Conservation (phyloP, 208 protist genomes). For the Naegleria lovaniensis region DNA sequence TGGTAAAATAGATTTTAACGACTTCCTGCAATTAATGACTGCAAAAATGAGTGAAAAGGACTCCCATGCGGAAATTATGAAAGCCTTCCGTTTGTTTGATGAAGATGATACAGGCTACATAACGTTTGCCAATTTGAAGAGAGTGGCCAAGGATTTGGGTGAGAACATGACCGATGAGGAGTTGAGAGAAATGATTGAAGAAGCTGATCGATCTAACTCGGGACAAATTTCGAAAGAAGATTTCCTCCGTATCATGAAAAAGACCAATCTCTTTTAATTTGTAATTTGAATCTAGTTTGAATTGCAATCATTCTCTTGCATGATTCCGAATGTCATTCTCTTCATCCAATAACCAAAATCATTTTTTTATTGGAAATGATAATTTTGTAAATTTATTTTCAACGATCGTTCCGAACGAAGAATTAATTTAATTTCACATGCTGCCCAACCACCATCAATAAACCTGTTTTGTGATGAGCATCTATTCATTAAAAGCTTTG, state of each 20-base stretch:
- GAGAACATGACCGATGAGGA: slow-evolving; percentile 76
- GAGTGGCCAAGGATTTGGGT: slow-evolving; percentile 63
- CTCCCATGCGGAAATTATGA: slow-evolving; percentile 55
- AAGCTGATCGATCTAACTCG: slow-evolving; percentile 60
- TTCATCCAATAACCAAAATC: too few species aligned
- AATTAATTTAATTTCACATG: too few species aligned
- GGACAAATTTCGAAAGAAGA: slow-evolving; percentile 62
- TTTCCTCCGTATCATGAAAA: slow-evolving; percentile 77
- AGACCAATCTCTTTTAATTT: slow-evolving; percentile 57
- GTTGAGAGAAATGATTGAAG: slow-evolving; percentile 76
- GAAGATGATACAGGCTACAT: slow-evolving; percentile 62
- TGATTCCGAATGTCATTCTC: too few species aligned
- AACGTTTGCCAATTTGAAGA: slow-evolving; percentile 74
- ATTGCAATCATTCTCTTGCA: too few species aligned
- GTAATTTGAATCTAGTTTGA: too few species aligned
- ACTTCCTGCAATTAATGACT: slow-evolving; percentile 51
- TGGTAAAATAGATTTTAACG: slow-evolving; percentile 50
- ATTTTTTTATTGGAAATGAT: too few species aligned
- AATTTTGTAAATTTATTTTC: too few species aligned
- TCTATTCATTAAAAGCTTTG: too few species aligned
- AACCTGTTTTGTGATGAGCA: too few species aligned
- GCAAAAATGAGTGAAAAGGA: slow-evolving; percentile 52
- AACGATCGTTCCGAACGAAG: too few species aligned
- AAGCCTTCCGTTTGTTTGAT: slow-evolving; percentile 65
- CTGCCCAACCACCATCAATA: too few species aligned